Evolutionary conservation across 2,329 filamentous ascomycete genomes (phyloP).

Genomic region (Pestalotiopsis sp.): DNA sequence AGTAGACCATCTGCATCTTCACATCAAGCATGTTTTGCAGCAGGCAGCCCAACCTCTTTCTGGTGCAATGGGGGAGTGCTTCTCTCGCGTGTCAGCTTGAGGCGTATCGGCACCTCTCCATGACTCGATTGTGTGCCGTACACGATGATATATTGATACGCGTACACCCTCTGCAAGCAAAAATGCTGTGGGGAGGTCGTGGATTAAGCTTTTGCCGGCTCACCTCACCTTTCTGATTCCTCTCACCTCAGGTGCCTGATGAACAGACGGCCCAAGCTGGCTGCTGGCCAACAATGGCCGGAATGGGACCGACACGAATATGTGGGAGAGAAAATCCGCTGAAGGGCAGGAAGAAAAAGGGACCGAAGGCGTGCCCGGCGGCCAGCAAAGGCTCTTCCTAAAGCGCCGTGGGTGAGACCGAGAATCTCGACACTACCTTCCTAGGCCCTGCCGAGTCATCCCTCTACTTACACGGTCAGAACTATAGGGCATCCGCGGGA

Average conservation of each 20-base stretch:
- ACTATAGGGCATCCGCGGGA: neutral
- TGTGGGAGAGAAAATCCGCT: neutral
- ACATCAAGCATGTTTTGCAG: neutral
- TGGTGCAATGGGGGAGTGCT: neutral
- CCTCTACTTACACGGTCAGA: neutral
- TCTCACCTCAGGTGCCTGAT: neutral
- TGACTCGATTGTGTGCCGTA: neutral
- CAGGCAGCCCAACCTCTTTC: neutral
- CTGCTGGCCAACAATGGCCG: constrained; percentile 11
- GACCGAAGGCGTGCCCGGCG: neutral
- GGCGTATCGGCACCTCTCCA: neutral
- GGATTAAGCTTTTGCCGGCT: constrained; percentile 2
- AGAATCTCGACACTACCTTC: neutral
- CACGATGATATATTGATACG: neutral
- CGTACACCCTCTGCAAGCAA: neutral
- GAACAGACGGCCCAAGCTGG: constrained; percentile 1
- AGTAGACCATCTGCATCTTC: neutral
- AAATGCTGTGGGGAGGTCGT: neutral
- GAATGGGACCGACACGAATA: constrained; percentile 1
- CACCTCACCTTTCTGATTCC: neutral
- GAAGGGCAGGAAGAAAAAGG: neutral
- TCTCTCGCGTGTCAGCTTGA: neutral
- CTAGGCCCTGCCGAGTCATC: neutral
- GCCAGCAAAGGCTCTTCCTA: neutral
- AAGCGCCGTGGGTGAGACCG: constrained; percentile 4